These are phyloP conservation scores for Ziziphus jujuba DNA, from an alignment of 306 rosid species.

Conservation along the genomic window DNA sequence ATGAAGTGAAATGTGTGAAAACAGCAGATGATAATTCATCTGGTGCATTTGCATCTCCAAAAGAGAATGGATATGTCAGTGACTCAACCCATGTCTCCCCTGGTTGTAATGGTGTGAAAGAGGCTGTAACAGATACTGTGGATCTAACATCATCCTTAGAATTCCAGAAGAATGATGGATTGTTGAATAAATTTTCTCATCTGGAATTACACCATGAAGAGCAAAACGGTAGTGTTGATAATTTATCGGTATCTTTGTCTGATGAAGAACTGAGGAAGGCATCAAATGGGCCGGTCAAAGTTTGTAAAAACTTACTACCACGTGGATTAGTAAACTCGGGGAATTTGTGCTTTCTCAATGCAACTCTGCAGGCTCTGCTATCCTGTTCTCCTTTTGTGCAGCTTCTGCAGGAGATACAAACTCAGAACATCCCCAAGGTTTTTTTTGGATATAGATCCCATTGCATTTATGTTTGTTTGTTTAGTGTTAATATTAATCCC, in stretches of 20 bases:
- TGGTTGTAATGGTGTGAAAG: slow-evolving; percentile 32
- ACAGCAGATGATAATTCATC: slow-evolving; percentile 25
- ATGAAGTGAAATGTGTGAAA: slow-evolving; percentile 36
- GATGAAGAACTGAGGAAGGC: slow-evolving; percentile 37
- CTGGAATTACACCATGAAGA: slow-evolving; percentile 39
- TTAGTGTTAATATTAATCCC: no score
- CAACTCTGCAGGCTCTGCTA: slow-evolving; percentile 87
- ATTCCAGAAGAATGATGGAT: slow-evolving; percentile 34
- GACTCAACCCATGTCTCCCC: slow-evolving; percentile 14
- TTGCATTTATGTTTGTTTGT: slow-evolving; percentile 2
- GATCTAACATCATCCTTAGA: slow-evolving; percentile 13
- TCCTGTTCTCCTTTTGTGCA: slow-evolving; percentile 84
- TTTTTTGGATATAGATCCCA: not conserved
- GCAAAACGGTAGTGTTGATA: slow-evolving; percentile 32
- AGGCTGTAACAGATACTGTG: slow-evolving; percentile 12
- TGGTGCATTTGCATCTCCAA: slow-evolving; percentile 25
- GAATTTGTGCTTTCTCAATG: slow-evolving; percentile 87
- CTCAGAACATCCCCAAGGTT: slow-evolving; percentile 69
- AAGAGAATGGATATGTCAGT: slow-evolving; percentile 52
- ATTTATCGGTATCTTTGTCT: slow-evolving; percentile 28
- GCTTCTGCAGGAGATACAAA: slow-evolving; percentile 67
- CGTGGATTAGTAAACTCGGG: slow-evolving; percentile 85
- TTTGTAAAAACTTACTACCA: slow-evolving; percentile 47
- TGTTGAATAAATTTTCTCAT: slow-evolving; percentile 46
- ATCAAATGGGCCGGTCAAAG: slow-evolving; percentile 41